Evolutionary conservation across 2,329 filamentous ascomycete species (phyloP).

Genomic region (Nemania sp.): DNA sequence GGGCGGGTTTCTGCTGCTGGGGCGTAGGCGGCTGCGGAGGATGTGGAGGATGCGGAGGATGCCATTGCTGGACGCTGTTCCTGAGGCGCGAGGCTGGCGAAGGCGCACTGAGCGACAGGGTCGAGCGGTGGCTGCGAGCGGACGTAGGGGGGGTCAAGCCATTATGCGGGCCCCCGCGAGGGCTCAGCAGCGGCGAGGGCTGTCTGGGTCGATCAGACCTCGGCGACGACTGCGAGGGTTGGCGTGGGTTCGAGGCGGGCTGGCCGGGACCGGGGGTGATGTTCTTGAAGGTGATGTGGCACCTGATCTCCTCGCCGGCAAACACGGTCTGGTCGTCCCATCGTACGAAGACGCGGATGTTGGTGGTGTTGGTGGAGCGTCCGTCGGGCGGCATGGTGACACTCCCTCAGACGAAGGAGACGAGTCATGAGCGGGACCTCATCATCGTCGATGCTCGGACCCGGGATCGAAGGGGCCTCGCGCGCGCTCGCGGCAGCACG

Average conservation of each 20-base stretch:
- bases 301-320: constrained; percentile 93
- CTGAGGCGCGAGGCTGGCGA: constrained; percentile 50
- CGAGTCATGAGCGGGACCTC: constrained; percentile 35
- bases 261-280: constrained; percentile 57
- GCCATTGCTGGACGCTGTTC: constrained; percentile 54
- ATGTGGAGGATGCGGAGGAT: constrained; percentile 33
- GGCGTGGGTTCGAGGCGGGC: constrained; percentile 28
- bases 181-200: constrained; percentile 49
- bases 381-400: constrained; percentile 54
- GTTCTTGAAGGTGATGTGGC: constrained; percentile 96
- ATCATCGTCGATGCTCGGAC: constrained; percentile 31
- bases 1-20: constrained; percentile 46
- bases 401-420: constrained; percentile 44
- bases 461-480: neutral
- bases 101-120: constrained; percentile 66
- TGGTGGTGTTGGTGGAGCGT: constrained; percentile 66
- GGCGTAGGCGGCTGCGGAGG: constrained; percentile 22
- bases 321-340: constrained; percentile 96
- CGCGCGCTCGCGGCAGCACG: constrained; percentile 20
- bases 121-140: constrained; percentile 66
- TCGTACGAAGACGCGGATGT: constrained; percentile 93
- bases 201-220: constrained; percentile 45
- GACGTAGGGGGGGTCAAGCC: constrained; percentile 52
- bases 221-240: constrained; percentile 35
- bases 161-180: constrained; percentile 48